These are phyloP conservation scores for Solanum hybrid DNA, from an alignment of 305 asterid species.

Conservation along the genomic window DNA sequence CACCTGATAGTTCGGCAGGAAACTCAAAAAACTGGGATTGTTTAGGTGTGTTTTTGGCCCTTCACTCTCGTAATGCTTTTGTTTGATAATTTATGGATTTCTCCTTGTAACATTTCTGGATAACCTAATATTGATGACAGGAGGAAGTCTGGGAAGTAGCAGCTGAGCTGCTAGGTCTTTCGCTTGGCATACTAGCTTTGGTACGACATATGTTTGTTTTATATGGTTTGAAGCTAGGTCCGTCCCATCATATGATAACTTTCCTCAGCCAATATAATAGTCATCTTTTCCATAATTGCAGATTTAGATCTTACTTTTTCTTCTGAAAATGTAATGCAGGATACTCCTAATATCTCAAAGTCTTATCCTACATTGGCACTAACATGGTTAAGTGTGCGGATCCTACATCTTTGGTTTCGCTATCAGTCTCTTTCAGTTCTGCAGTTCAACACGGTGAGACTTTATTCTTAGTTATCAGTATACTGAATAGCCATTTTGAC, in stretches of 20 bases:
- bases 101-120: not conserved
- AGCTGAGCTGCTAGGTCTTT: slow-evolving; percentile 89
- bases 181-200: slow-evolving; percentile 72
- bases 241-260: not conserved
- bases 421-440: slow-evolving; percentile 78
- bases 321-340: slow-evolving; percentile 35
- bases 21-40: not conserved
- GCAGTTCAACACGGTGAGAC: slow-evolving; percentile 66
- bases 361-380: slow-evolving; percentile 52
- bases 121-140: slow-evolving; percentile 27
- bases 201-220: slow-evolving; percentile 26
- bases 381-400: slow-evolving; percentile 72
- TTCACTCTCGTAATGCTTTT: not conserved
- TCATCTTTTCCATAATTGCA: not conserved
- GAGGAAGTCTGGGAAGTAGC: slow-evolving; percentile 99
- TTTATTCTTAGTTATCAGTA: not conserved
- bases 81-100: not conserved
- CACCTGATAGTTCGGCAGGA: too few species aligned
- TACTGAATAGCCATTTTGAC: not conserved
- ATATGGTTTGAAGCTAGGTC: not conserved
- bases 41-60: not conserved
- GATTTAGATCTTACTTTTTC: not conserved
- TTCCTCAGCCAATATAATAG: not conserved
- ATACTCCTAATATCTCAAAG: slow-evolving; percentile 57
- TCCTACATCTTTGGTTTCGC: slow-evolving; percentile 88